Evolutionary conservation across 176 grass and related monocot species (phyloP).

Genomic region (Musa schizocarpa): DNA sequence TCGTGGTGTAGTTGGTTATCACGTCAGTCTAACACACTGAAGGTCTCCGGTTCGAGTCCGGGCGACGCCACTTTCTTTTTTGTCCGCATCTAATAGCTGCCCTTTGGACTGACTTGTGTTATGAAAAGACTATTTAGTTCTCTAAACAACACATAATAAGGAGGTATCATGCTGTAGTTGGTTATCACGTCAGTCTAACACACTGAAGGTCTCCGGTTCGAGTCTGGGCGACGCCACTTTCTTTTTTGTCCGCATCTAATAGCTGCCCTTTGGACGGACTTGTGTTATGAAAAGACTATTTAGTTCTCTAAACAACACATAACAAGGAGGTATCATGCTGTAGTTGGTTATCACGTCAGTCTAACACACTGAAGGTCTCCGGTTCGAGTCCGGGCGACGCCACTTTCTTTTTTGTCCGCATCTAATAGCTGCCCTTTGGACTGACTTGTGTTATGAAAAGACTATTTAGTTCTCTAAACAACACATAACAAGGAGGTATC

Average conservation of each 20-base stretch:
- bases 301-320: too few species aligned
- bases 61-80: constrained; percentile 34
- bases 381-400: constrained; percentile 82
- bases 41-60: constrained; percentile 89
- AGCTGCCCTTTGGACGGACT: too few species aligned
- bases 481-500: constrained; percentile 21
- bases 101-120: too few species aligned
- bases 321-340: constrained; percentile 55
- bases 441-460: too few species aligned
- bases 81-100: too few species aligned
- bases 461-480: too few species aligned
- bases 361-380: constrained; percentile 99
- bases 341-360: constrained; percentile 99
- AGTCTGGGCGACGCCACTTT: neutral
- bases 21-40: constrained; percentile 99
- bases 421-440: too few species aligned
- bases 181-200: constrained; percentile 99
- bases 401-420: neutral
- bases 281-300: too few species aligned
- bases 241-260: too few species aligned
- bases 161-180: constrained; percentile 96
- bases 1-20: constrained; percentile 99
- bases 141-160: too few species aligned
- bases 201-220: constrained; percentile 98
- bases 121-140: too few species aligned